Percentiles rank a stretch among this genome's conserved stretches.
phyloP scores from a whole-genome alignment of 306 rosid genomes.

The Castanea sativa region DNA sequence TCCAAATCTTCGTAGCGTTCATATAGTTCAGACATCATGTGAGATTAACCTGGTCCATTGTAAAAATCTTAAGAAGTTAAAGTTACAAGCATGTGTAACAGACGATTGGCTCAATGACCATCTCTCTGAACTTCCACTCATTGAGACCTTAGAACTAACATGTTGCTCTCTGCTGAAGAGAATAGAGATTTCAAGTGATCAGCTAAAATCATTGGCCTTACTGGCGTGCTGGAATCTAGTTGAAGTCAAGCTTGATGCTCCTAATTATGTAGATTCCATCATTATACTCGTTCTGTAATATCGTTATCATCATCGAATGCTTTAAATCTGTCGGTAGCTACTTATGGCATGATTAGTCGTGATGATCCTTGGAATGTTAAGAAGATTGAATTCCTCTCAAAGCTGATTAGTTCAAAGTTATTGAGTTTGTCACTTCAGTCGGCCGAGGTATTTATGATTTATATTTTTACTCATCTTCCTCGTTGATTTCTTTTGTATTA shows the following conservation, averaged over 20 bases:
- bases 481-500: too few species aligned
- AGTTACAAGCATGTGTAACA: background rate
- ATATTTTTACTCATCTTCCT: background rate
- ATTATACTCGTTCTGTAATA: background rate
- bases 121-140: constrained; percentile 24
- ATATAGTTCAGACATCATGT: background rate
- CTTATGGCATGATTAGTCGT: background rate
- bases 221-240: background rate
- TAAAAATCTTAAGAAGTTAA: constrained; percentile 13
- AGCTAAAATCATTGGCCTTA: constrained; percentile 17
- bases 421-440: background rate
- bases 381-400: constrained; percentile 12
- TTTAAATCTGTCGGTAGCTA: background rate
- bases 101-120: constrained; percentile 23
- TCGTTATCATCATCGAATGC: constrained; percentile 1
- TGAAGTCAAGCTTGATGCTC: constrained; percentile 27
- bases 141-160: constrained; percentile 23
- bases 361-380: background rate
- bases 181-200: constrained; percentile 26
- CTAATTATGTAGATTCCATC: constrained; percentile 5
- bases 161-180: constrained; percentile 21
- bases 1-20: background rate
- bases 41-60: background rate
- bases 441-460: background rate
- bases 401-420: background rate